Percentiles rank a stretch among this genome's conserved stretches.
Evolutionary conservation across 2,329 filamentous ascomycete species (phyloP).

Genomic region (Pyricularia sp.): DNA sequence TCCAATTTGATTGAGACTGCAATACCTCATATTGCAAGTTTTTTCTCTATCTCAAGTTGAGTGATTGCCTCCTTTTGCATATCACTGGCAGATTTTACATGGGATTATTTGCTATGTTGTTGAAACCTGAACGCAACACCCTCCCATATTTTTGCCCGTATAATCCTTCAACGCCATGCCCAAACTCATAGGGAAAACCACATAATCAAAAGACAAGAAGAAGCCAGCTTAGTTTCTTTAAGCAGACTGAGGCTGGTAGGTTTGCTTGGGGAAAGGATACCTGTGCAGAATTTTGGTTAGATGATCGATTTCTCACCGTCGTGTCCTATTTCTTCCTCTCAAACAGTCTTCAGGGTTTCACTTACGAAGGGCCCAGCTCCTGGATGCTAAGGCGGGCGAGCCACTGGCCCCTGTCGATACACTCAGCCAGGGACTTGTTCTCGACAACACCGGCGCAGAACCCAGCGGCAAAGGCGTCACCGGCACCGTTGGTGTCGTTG

Average conservation of each 20-base stretch:
- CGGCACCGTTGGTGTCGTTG: slow-evolving; percentile 92
- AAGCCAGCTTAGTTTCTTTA: slow-evolving; percentile 4
- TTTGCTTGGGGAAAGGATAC: slow-evolving; percentile 72
- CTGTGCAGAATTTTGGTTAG: slow-evolving; percentile 25
- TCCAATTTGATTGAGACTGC: slow-evolving; percentile 2
- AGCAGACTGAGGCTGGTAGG: slow-evolving; percentile 40
- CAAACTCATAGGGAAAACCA: not conserved
- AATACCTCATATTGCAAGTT: slow-evolving; percentile 2
- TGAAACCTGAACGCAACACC: slow-evolving; percentile 13
- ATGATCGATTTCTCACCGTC: not conserved
- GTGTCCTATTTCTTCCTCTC: too few species aligned
- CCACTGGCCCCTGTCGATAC: slow-evolving; percentile 92
- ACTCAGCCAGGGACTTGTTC: slow-evolving; percentile 64
- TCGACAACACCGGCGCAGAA: slow-evolving; percentile 82
- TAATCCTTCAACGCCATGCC: not conserved
- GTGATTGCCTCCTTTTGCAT: not conserved
- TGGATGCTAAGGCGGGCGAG: slow-evolving; percentile 86
- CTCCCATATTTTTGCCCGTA: slow-evolving; percentile 5
- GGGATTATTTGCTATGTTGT: slow-evolving; percentile 12
- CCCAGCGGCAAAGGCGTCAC: slow-evolving; percentile 91
- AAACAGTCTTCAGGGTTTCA: slow-evolving; percentile 16
- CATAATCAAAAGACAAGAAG: not conserved
- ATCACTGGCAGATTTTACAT: not conserved
- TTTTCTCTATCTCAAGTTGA: not conserved
- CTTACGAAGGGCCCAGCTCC: slow-evolving; percentile 91